Evolutionary conservation across 805 yeast genomes (phyloP).

Genomic region (Scheffersomyces spartinae): DNA sequence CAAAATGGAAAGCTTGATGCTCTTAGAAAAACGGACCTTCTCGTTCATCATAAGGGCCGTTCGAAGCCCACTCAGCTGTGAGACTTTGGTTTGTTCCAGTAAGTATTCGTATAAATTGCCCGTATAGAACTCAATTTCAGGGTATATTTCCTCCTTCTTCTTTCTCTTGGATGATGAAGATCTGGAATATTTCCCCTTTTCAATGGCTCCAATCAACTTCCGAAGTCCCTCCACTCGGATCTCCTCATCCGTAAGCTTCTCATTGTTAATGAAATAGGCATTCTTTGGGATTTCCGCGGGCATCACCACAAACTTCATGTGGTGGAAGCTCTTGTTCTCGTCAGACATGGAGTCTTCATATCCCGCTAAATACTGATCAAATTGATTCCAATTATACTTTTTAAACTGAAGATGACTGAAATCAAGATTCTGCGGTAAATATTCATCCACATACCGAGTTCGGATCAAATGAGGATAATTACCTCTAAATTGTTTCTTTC

Average conservation of each 20-base stretch:
- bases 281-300: conserved; percentile 64
- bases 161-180: conserved; percentile 16
- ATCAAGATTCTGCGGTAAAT: conserved; percentile 45
- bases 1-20: conserved; percentile 38
- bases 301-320: conserved; percentile 74
- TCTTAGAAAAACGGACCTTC: conserved; percentile 30
- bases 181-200: conserved; percentile 37
- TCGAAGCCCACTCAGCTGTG: conserved; percentile 29
- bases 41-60: conserved; percentile 18
- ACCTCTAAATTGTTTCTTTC: conserved; percentile 1
- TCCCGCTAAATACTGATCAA: conserved; percentile 90
- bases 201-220: conserved; percentile 50
- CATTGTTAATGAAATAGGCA: conserved; percentile 38
- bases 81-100: conserved; percentile 31
- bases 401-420: conserved; percentile 41
- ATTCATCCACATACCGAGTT: conserved; percentile 67
- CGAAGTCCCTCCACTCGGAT: conserved; percentile 85
- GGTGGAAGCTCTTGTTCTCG: conserved; percentile 40
- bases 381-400: conserved; percentile 75
- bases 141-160: conserved; percentile 39
- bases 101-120: conserved; percentile 68
- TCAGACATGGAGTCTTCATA: conserved; percentile 62
- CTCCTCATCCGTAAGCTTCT: conserved; percentile 69
- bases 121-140: conserved; percentile 79
- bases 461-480: conserved; percentile 38